Percentiles rank a stretch among this genome's conserved stretches.
Evolutionary conservation across 257 asterid genomes (phyloP).

Genomic region (Plantago ovata): DNA sequence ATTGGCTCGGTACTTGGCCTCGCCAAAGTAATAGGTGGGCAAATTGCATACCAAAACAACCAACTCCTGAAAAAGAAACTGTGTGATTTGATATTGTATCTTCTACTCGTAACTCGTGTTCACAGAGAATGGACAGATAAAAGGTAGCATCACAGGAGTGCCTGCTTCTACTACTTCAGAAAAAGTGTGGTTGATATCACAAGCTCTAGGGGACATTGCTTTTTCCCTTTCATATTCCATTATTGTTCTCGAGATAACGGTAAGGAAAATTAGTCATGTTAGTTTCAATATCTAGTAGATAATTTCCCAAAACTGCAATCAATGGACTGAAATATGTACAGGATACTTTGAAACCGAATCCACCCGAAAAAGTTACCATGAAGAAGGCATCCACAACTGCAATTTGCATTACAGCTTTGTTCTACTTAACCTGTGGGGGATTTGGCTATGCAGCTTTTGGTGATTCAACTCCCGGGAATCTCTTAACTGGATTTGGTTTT

Average conservation of each 20-base stretch:
- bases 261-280: background rate
- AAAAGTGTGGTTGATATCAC: conserved; percentile 50
- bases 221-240: conserved; percentile 65
- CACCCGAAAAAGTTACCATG: background rate
- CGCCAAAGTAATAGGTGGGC: conserved; percentile 61
- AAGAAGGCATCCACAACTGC: background rate
- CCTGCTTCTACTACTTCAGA: conserved; percentile 31
- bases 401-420: conserved; percentile 41
- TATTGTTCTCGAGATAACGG: conserved; percentile 47
- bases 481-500: conserved; percentile 74
- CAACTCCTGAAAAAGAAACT: too few species aligned
- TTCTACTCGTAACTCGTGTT: background rate
- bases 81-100: too few species aligned
- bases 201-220: conserved; percentile 74
- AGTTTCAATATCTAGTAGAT: background rate
- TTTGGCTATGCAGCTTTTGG: conserved; percentile 82
- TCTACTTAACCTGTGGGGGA: conserved; percentile 68
- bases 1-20: conserved; percentile 65
- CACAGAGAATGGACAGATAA: conserved; percentile 55
- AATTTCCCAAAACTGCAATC: background rate
- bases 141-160: conserved; percentile 60
- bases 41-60: background rate
- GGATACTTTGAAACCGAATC: background rate
- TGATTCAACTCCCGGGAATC: conserved; percentile 55
- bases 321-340: background rate